Conservation (phyloP, 2,329 filamentous ascomycete genomes). For the Fusarium fracticaudum region DNA sequence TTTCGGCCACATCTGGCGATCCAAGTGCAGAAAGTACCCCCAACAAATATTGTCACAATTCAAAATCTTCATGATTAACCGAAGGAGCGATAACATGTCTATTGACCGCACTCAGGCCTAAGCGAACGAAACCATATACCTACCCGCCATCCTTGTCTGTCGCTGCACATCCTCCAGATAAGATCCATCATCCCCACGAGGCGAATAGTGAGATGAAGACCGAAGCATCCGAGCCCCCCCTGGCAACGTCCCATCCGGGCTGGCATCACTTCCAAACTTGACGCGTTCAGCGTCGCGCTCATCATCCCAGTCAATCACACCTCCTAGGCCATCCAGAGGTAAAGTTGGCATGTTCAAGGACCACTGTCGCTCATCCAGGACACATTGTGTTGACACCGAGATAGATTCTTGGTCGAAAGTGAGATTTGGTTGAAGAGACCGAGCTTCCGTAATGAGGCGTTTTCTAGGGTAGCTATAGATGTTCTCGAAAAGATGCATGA, state of each 20-base stretch:
- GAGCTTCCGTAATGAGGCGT: constrained; percentile 56
- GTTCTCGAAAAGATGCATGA: constrained; percentile 60
- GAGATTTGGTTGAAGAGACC: constrained; percentile 53
- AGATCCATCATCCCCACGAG: constrained; percentile 53
- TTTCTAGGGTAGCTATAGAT: constrained; percentile 57
- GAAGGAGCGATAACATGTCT: background rate
- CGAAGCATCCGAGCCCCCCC: constrained; percentile 42
- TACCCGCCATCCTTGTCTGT: constrained; percentile 29
- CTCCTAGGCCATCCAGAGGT: constrained; percentile 49
- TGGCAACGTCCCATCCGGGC: constrained; percentile 50
- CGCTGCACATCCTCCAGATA: constrained; percentile 44
- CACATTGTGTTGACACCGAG: constrained; percentile 51
- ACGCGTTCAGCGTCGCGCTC: constrained; percentile 48
- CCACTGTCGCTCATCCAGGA: constrained; percentile 51
- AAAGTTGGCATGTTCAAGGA: constrained; percentile 45
- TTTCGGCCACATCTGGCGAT: background rate
- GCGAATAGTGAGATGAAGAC: constrained; percentile 50
- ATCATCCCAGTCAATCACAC: constrained; percentile 55
- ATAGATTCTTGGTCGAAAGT: constrained; percentile 58
- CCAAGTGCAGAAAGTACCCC: background rate
- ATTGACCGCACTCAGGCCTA: background rate
- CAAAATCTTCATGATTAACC: background rate
- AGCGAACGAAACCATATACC: constrained; percentile 25
- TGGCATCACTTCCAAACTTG: constrained; percentile 48
- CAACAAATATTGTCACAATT: background rate